phyloP scores from a whole-genome alignment of 495 filamentous ascomycete species.

The Hyaloscypha bicolor region DNA sequence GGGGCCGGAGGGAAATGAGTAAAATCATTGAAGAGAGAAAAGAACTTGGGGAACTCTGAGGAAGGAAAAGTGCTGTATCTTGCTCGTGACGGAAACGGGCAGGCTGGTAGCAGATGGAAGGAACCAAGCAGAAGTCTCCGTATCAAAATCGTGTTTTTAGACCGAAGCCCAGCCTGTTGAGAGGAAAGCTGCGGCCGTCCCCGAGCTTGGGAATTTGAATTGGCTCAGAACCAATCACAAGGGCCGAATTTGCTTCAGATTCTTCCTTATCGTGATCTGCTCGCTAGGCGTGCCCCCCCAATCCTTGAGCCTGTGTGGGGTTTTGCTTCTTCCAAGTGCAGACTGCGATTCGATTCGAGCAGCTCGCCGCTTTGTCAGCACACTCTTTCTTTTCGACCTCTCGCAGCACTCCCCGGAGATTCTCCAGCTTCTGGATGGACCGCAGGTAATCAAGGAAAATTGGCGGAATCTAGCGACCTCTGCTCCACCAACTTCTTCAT shows the following conservation, averaged over 20 bases:
- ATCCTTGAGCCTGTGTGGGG: neutral
- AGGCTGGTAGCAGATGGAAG: neutral
- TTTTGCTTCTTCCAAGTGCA: neutral
- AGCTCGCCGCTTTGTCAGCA: neutral
- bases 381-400: neutral
- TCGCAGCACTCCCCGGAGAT: neutral
- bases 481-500: neutral
- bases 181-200: neutral
- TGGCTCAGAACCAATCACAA: neutral
- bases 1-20: neutral
- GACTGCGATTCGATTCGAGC: neutral
- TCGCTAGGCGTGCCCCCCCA: neutral
- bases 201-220: neutral
- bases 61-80: neutral
- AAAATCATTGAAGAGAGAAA: neutral
- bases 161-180: neutral
- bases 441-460: neutral
- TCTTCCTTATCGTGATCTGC: neutral
- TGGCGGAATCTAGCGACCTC: neutral
- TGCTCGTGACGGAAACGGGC: neutral
- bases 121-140: neutral
- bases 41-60: neutral
- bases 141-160: neutral
- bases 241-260: neutral
- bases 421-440: neutral